Evolutionary conservation across 2,329 filamentous ascomycete genomes (phyloP).

Genomic region (Colletotrichum godetiae): DNA sequence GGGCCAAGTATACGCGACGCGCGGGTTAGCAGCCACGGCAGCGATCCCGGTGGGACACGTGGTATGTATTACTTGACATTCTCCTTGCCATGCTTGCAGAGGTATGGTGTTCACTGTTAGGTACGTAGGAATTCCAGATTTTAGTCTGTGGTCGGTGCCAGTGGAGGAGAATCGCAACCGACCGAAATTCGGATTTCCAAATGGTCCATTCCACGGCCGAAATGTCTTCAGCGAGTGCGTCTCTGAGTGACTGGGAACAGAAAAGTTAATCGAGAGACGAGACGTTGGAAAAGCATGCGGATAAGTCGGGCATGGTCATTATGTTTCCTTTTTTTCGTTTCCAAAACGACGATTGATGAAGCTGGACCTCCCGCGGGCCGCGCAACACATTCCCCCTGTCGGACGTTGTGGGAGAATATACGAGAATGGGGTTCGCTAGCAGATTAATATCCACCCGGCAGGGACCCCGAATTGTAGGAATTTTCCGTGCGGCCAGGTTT

Average conservation of each 20-base stretch:
- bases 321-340: not conserved
- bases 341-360: not conserved
- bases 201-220: not conserved
- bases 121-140: not conserved
- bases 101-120: too few relatives aligned
- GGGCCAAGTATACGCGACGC: conserved; percentile 11
- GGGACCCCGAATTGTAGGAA: conserved; percentile 27
- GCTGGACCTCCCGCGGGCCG: conserved; percentile 19
- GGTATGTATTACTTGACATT: conserved; percentile 16
- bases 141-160: not conserved
- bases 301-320: not conserved
- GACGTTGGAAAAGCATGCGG: not conserved
- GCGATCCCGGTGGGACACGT: conserved; percentile 28
- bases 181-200: not conserved
- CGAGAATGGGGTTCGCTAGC: conserved; percentile 26
- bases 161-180: not conserved
- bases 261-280: not conserved
- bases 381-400: not conserved
- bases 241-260: not conserved
- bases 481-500: conserved; percentile 19
- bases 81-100: not conserved
- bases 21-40: conserved; percentile 18
- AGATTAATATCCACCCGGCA: conserved; percentile 22
- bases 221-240: not conserved
- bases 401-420: conserved; percentile 16